Percentiles rank a stretch among this genome's conserved stretches.
Conservation (phyloP, 2,329 filamentous ascomycete species). For the Botrytis hyacinthi region DNA sequence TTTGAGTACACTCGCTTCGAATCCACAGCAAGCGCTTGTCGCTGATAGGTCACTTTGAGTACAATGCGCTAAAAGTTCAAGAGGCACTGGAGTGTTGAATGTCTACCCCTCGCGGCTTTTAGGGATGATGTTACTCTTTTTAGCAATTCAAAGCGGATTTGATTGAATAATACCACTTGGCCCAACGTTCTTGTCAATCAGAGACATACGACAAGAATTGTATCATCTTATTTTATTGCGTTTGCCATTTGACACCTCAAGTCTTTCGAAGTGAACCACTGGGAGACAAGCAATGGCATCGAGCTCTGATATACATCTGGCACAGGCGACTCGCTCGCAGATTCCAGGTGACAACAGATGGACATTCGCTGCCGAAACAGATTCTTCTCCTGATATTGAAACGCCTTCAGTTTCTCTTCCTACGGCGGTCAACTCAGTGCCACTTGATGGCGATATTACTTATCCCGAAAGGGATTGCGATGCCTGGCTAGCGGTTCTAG, state of each 20-base stretch:
- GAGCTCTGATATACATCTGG: neutral
- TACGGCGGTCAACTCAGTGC: neutral
- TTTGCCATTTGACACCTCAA: neutral
- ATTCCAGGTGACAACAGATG: neutral
- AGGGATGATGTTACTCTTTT: neutral
- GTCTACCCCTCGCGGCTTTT: neutral
- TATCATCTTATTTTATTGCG: neutral
- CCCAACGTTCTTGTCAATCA: neutral
- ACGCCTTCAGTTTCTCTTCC: neutral
- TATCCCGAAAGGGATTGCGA: constrained; percentile 76
- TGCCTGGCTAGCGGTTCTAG: constrained; percentile 83
- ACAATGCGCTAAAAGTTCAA: neutral
- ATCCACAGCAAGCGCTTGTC: neutral
- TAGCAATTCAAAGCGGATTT: neutral
- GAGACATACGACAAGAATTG: neutral
- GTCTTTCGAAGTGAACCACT: neutral
- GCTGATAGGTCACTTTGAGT: neutral
- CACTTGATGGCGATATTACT: neutral
- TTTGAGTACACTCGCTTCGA: neutral
- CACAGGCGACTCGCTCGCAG: neutral
- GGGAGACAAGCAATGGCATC: neutral
- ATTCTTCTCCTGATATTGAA: neutral
- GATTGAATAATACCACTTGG: neutral
- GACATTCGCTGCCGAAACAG: neutral
- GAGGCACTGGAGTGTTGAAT: neutral